These are phyloP conservation scores for Pseudogymnoascus pannorum DNA, from an alignment of 2,329 filamentous ascomycete genomes.

Conservation along the genomic window DNA sequence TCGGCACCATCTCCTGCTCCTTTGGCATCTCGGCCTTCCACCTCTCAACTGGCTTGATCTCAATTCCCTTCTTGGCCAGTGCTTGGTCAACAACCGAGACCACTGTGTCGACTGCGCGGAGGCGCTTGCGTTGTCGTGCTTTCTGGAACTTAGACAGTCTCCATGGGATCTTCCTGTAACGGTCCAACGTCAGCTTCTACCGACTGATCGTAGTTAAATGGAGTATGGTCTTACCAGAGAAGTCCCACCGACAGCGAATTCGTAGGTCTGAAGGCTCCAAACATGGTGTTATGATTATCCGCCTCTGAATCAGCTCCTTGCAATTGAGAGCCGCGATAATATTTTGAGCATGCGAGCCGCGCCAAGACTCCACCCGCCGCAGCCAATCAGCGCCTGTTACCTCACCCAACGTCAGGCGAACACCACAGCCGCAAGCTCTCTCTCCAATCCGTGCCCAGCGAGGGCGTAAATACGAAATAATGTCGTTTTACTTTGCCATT, in stretches of 20 bases:
- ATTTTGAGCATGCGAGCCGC: conserved; percentile 14
- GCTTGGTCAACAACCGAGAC: conserved; percentile 75
- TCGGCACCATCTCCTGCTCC: conserved; percentile 90
- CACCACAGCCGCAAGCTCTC: conserved; percentile 2
- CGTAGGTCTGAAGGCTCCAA: conserved; percentile 74
- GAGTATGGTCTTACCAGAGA: conserved; percentile 55
- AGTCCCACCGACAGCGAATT: conserved; percentile 71
- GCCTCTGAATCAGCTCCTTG: neutral
- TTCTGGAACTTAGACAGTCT: conserved; percentile 89
- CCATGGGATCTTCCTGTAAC: conserved; percentile 83
- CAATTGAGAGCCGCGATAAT: conserved; percentile 3
- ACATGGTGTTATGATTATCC: conserved; percentile 50
- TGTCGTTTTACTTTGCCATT: conserved; percentile 99
- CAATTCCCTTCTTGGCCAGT: conserved; percentile 63
- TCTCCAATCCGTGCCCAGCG: conserved; percentile 23
- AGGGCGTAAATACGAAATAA: conserved; percentile 34
- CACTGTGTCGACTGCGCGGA: conserved; percentile 81
- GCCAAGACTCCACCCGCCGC: conserved; percentile 19
- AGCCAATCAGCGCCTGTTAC: conserved; percentile 21
- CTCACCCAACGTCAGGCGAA: conserved; percentile 10
- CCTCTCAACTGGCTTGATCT: conserved; percentile 69
- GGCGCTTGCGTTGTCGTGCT: conserved; percentile 71
- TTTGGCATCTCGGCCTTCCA: conserved; percentile 97
- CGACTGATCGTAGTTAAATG: conserved; percentile 9
- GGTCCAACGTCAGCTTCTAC: conserved; percentile 18